Evolutionary conservation across 2,329 filamentous ascomycete genomes (phyloP), one percentile per base, ranked within the genome.

Genomic region (Ophiostoma montium): DNA sequence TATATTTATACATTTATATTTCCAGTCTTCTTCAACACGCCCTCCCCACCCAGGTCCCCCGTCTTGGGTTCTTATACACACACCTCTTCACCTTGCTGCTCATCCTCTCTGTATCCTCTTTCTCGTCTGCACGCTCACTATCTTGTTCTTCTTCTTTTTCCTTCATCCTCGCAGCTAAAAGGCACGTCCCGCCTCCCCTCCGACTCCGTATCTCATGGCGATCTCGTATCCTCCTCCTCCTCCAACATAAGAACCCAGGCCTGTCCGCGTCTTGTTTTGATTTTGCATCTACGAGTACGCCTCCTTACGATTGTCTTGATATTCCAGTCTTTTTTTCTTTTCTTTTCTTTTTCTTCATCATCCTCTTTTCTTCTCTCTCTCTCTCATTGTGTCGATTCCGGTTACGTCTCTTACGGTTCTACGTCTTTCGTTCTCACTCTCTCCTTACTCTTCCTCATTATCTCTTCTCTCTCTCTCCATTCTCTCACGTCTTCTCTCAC

Each of bases 191-290:
- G n/a, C 16, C 35, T 13, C 41, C 31, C 30, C 19, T 21, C 15
- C 41, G 30, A 30, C 39, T 7, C 9, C 18, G 33, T 27, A 44
- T 47, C 47, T 42, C 50, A 50, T 50, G 47, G 50, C 52, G 50
- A 53, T 50, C 31, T 15, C 47, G 42, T 33, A 30, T 45, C 30
- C 27, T 48, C 33, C 27, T 39, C 41, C 23, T n/a, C n/a, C n/a
- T 30, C 18, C 46, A 46, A 39, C 46, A 43, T 31, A 48, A 48
- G 32, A 43, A 32, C 46, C 31, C 31, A 27, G 8, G 23, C 48
- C 31, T 49, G 21, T n/a, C 47, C 16, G 31, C 30, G 6, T 43
- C 33, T 33, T 46, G 18, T 35, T 27, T 35, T 32, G 36, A 30
- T 2, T 33, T 44, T 30, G 16, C 16, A 33, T 33, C 10, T 33